Evolutionary conservation across 2,329 filamentous ascomycete genomes (phyloP).

Genomic region (Keithomyces neogunnii): DNA sequence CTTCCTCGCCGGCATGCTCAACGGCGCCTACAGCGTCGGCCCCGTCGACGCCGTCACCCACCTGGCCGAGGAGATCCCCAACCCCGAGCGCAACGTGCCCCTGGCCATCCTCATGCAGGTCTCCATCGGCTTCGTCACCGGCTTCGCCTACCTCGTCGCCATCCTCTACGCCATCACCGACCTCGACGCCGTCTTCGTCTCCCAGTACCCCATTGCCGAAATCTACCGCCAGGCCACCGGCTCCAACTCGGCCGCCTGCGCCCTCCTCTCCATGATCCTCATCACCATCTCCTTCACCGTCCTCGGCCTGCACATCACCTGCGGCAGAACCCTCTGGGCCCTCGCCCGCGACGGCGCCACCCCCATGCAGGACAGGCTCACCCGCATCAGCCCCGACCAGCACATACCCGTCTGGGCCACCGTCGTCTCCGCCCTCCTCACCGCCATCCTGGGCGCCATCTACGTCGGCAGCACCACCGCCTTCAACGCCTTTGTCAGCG

Average conservation of each 20-base stretch:
- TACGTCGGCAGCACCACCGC: conserved; percentile 59
- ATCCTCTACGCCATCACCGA: conserved; percentile 52
- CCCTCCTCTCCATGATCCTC: conserved; percentile 35
- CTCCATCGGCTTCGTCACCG: conserved; percentile 40
- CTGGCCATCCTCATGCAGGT: conserved; percentile 43
- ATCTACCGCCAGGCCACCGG: conserved; percentile 55
- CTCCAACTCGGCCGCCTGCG: conserved; percentile 39
- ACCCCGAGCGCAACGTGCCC: conserved; percentile 42
- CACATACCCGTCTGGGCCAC: conserved; percentile 27
- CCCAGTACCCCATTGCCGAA: conserved; percentile 54
- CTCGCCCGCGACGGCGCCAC: conserved; percentile 31
- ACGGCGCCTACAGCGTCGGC: conserved; percentile 61
- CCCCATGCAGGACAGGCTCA: conserved; percentile 21
- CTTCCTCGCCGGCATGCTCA: conserved; percentile 37
- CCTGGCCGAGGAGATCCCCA: conserved; percentile 55
- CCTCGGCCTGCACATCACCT: conserved; percentile 28
- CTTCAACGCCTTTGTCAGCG: conserved; percentile 57
- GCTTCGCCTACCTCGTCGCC: conserved; percentile 42
- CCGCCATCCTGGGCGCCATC: conserved; percentile 51
- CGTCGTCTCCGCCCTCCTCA: conserved; percentile 31
- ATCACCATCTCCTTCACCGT: conserved; percentile 28
- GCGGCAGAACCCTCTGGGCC: conserved; percentile 30
- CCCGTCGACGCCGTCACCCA: conserved; percentile 58
- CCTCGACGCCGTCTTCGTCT: conserved; percentile 38
- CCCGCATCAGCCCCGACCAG: conserved; percentile 3